Evolutionary conservation across 345 rosid species (phyloP).

Genomic region (Streptanthus diversifolius): DNA sequence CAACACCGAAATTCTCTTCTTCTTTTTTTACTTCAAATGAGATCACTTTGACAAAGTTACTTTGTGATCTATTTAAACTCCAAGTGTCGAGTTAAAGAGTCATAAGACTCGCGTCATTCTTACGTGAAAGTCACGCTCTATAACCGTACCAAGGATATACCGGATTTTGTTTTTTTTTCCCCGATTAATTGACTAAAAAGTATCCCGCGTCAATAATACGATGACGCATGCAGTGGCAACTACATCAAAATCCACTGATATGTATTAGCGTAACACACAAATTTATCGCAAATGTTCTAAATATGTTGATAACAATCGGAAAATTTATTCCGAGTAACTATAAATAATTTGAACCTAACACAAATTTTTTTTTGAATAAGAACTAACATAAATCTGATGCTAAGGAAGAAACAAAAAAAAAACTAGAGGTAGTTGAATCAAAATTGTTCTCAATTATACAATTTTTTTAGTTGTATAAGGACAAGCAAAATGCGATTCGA

Average conservation of each 20-base stretch:
- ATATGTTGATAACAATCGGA: background rate
- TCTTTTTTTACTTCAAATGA: background rate
- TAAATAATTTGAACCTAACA: background rate
- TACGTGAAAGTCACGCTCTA: background rate
- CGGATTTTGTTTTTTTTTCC: background rate
- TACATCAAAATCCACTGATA: background rate
- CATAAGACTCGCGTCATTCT: background rate
- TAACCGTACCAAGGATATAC: background rate
- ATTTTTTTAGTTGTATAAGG: background rate
- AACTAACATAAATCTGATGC: background rate
- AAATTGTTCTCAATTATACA: background rate
- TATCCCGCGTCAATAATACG: background rate
- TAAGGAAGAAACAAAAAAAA: background rate
- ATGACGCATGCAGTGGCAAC: constrained; percentile 17
- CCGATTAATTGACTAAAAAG: background rate
- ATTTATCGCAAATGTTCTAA: background rate
- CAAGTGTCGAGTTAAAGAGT: background rate
- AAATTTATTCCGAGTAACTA: background rate
- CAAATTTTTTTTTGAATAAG: background rate
- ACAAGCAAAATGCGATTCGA: background rate
- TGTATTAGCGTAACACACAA: background rate
- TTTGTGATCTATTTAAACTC: background rate
- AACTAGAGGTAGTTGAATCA: background rate
- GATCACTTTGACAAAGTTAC: background rate
- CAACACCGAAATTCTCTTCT: background rate